Base-by-base conservation (phyloP, 2,329 filamentous ascomycete species). In the Microdochium paspali region DNA sequence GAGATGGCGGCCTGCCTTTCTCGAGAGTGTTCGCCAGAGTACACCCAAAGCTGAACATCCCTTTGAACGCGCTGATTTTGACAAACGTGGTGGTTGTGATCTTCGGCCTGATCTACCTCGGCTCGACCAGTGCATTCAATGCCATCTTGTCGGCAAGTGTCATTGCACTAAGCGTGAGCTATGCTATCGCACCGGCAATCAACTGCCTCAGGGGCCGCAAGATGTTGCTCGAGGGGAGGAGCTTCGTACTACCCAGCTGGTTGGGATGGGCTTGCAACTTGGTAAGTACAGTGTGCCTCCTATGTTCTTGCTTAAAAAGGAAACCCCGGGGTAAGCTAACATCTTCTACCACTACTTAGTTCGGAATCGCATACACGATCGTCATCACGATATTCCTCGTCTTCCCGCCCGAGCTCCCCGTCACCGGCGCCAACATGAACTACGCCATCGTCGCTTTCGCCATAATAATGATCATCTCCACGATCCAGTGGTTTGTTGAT, bases 321-420 rank as follows among this genome's bases (percentile, higher is more conserved):
- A n/a, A n/a, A n/a, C n/a, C n/a, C n/a, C n/a, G n/a, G n/a, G n/a
- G n/a, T n/a, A n/a, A n/a, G n/a, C n/a, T n/a, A 28, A 13, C 32
- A 15, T 20, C 24, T 44, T 35, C 53, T 6, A 54, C 61, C n/a
- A n/a, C n/a, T n/a, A 42, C 5, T 30, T 18, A 64, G 62, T 50
- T 77, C 24, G 83, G 85, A 4, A 71, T 90, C 44, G 67, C 68
- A 0, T 90, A 84, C 64, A 77, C 83, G 1, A 66, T 79, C 12
- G 61, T 89, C n/a, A 89, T 85, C 0, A 88, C 84, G 0, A 79
- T 88, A 1, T 71, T 90, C 1, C 89, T 89, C 64, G 72, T 88
- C 20, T 87, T 89, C 64, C 85, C 85, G 3, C 85, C 85, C 0
- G 73, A 73, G 7, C 58, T 82, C 3, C 83, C 82, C 0, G 81